Base-by-base conservation (phyloP, 139 green algal species). In the Ostreobium quekettii region DNA sequence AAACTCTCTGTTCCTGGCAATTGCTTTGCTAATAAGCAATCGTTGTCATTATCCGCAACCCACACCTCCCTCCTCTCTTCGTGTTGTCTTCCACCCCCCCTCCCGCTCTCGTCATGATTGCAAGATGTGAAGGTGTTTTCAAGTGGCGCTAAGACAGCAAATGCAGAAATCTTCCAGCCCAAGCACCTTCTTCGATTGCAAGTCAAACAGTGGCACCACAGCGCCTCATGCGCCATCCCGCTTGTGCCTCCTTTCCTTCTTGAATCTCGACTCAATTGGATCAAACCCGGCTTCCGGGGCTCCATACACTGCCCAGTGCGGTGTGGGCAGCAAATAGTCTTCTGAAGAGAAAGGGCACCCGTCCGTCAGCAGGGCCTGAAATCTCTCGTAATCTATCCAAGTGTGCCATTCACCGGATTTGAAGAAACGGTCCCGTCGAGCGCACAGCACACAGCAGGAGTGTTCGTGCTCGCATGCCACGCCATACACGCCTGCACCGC, bases 361-460 rank as follows among this genome's bases (percentile, higher is more conserved):
- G 46, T 48, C 47, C n/a, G 66, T 58, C 28, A 62, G 46, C 30
- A 85, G 64, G 67, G 74, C 47, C 66, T 73, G 60, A 33, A 72
- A 89, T 64, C 75, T 81, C n/a, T 87, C 69, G 70, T 95, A 95
- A 74, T 95, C 82, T 62, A 95, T 95, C 85, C 85, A 91, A 4
- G 87, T 95, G 80, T 92, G 83, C 87, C 87, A 95, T 38, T 30
- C 32, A 3, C 80, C 85, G 8, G 79, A 70, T 11, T 65, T 67
- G n/a, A 81, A 66, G 75, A 91, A 95, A 2, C 72, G 68, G 58
- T 86, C 72, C 30, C 64, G 74, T 33, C 80, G 70, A 2, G 86
- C 87, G 59, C 92, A 75, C 71, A 95, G 75, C 28, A 93, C 77
- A 77, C 86, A 95, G 75, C 84, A 91, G 11, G 80, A 89, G 76